These are phyloP conservation scores for Penicillium sp. DNA, from an alignment of 2,329 filamentous ascomycete species.

Conservation along the genomic window DNA sequence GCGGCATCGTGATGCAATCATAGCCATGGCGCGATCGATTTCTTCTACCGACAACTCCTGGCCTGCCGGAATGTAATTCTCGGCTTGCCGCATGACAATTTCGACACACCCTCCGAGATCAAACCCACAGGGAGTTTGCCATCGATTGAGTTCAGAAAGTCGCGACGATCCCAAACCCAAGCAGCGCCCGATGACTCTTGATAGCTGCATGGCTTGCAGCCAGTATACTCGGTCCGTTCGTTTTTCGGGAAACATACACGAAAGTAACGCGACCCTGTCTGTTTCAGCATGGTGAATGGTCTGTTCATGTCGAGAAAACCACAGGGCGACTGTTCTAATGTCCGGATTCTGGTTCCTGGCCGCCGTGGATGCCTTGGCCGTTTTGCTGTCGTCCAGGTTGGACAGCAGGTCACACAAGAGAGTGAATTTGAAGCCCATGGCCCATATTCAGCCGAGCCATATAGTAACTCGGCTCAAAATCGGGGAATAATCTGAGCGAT, in stretches of 20 bases:
- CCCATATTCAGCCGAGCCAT: neutral
- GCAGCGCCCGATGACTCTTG: slow-evolving; percentile 65
- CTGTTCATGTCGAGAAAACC: slow-evolving; percentile 67
- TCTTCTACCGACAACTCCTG: slow-evolving; percentile 66
- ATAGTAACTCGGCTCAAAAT: neutral
- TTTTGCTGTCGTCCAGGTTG: slow-evolving; percentile 56
- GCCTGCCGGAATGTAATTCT: slow-evolving; percentile 39
- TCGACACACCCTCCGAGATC: slow-evolving; percentile 75
- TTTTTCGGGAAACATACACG: slow-evolving; percentile 72
- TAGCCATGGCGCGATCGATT: slow-evolving; percentile 65
- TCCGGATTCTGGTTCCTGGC: slow-evolving; percentile 32
- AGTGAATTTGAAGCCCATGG: slow-evolving; percentile 59
- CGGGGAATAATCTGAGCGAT: neutral
- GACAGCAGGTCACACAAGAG: slow-evolving; percentile 73
- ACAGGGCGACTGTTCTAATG: slow-evolving; percentile 56
- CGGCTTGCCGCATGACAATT: slow-evolving; percentile 61
- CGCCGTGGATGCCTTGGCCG: slow-evolving; percentile 34
- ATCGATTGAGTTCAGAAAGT: slow-evolving; percentile 61
- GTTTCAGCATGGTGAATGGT: slow-evolving; percentile 59
- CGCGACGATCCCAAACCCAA: slow-evolving; percentile 65
- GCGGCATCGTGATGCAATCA: slow-evolving; percentile 65
- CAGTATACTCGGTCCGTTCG: slow-evolving; percentile 76
- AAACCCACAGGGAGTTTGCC: slow-evolving; percentile 57
- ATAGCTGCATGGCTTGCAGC: slow-evolving; percentile 62
- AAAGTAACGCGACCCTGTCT: slow-evolving; percentile 66